Evolutionary conservation across 2,329 filamentous ascomycete species (phyloP).

Genomic region (Verticillium zaregamsianum): DNA sequence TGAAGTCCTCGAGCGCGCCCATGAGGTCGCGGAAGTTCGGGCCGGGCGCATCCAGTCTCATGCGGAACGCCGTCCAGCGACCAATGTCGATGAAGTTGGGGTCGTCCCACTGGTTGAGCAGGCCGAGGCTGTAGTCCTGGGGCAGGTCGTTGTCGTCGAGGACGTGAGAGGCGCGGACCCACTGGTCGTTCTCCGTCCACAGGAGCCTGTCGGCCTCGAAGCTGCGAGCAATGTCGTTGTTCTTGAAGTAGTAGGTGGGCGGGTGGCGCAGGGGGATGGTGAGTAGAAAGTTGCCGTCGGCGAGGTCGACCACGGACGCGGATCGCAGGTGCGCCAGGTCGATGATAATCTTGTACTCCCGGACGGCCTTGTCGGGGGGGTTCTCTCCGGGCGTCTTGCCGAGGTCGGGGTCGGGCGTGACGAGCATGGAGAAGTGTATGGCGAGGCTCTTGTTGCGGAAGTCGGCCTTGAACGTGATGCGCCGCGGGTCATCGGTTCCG

Average conservation of each 20-base stretch:
- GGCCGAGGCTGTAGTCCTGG: conserved; percentile 29
- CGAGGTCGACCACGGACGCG: conserved; percentile 21
- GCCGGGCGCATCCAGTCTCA: conserved; percentile 31
- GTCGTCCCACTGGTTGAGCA: conserved; percentile 30
- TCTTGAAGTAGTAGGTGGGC: conserved; percentile 41
- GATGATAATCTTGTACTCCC: conserved; percentile 37
- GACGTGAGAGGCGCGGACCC: conserved; percentile 46
- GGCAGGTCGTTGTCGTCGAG: conserved; percentile 26
- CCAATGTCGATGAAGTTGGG: conserved; percentile 44
- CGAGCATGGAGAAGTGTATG: conserved; percentile 23
- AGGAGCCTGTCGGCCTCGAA: conserved; percentile 22
- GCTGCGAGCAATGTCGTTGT: conserved; percentile 23
- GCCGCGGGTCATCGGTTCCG: conserved; percentile 4
- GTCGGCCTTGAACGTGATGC: conserved; percentile 33
- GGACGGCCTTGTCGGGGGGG: conserved; percentile 8
- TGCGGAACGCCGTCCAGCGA: conserved; percentile 51
- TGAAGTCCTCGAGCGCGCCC: conserved; percentile 65
- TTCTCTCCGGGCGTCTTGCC: not conserved
- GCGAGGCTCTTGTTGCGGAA: conserved; percentile 25
- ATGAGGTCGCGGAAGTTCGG: conserved; percentile 29
- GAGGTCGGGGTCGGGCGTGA: conserved; percentile 1
- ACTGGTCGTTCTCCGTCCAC: conserved; percentile 40
- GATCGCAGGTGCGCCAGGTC: conserved; percentile 41
- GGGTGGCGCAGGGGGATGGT: conserved; percentile 45
- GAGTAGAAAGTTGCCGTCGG: conserved; percentile 30